These are phyloP conservation scores for Pseudoneurospora amorphoporcata DNA, from an alignment of 495 filamentous ascomycete genomes.

Conservation along the genomic window DNA sequence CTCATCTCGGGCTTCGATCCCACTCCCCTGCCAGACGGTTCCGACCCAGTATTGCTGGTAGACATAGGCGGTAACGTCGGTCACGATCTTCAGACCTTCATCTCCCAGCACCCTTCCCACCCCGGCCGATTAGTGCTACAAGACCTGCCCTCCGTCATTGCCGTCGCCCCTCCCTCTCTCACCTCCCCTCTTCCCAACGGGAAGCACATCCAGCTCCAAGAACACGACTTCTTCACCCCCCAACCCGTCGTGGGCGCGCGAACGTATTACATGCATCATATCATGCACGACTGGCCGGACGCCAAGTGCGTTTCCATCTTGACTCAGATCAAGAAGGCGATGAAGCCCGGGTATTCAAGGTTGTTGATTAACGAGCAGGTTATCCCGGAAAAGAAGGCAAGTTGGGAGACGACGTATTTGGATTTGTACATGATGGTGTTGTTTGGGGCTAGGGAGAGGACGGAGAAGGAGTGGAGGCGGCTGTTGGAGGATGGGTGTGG, in stretches of 20 bases:
- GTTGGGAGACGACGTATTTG: constrained; percentile 33
- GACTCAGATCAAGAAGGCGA: constrained; percentile 22
- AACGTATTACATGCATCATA: constrained; percentile 34
- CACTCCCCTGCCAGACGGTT: constrained; percentile 8
- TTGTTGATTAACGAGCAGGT: constrained; percentile 46
- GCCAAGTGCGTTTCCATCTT: constrained; percentile 29
- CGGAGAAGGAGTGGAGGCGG: constrained; percentile 15
- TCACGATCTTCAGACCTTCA: constrained; percentile 40
- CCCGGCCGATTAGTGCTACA: constrained; percentile 39
- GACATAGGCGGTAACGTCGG: constrained; percentile 45
- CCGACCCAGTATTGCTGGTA: constrained; percentile 28
- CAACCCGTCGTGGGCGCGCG: constrained; percentile 37
- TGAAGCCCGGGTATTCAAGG: constrained; percentile 35
- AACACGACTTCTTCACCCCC: constrained; percentile 26
- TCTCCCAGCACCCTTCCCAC: constrained; percentile 23
- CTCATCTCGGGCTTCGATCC: constrained; percentile 21
- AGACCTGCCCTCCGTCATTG: constrained; percentile 32
- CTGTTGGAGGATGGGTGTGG: constrained; percentile 22
- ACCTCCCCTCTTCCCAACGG: neutral
- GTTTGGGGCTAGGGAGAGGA: constrained; percentile 18
- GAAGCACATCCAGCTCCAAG: constrained; percentile 18
- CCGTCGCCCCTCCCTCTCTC: constrained; percentile 7
- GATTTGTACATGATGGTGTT: constrained; percentile 21
- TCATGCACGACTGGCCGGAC: constrained; percentile 42
- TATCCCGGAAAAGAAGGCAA: constrained; percentile 30